phyloP scores from a whole-genome alignment of 1,284 basidiomycete species.

The Papiliotrema nemorosa region DNA sequence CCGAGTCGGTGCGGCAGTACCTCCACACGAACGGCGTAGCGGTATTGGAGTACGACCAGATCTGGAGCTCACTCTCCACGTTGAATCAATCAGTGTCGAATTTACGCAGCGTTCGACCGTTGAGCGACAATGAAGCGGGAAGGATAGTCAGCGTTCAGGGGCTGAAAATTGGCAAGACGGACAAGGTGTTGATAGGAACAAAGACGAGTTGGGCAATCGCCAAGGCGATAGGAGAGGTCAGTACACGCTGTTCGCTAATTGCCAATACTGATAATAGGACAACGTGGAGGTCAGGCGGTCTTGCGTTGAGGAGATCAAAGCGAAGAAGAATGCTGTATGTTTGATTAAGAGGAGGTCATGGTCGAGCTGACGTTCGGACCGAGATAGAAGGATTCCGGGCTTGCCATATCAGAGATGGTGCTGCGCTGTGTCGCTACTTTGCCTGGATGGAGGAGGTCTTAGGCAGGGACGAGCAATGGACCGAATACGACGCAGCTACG shows the following conservation, averaged over 20 bases:
- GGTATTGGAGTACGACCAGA: slow-evolving; percentile 66
- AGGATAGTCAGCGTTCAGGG: slow-evolving; percentile 9
- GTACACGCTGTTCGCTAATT: too few species aligned
- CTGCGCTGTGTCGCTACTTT: slow-evolving; percentile 80
- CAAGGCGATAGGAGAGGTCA: slow-evolving; percentile 65
- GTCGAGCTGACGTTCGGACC: slow-evolving; percentile 34
- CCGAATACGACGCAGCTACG: slow-evolving; percentile 77
- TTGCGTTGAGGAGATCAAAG: slow-evolving; percentile 76
- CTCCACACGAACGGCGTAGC: slow-evolving; percentile 61
- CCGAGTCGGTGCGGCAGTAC: slow-evolving; percentile 57
- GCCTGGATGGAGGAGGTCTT: slow-evolving; percentile 90
- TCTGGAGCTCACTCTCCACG: slow-evolving; percentile 53
- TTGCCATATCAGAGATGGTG: slow-evolving; percentile 85
- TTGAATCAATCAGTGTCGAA: slow-evolving; percentile 17
- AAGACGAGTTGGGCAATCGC: slow-evolving; percentile 75
- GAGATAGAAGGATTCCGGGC: slow-evolving; percentile 89
- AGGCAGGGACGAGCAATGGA: slow-evolving; percentile 60
- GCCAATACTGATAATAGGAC: too few species aligned
- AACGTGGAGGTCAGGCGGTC: slow-evolving; percentile 64
- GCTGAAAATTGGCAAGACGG: slow-evolving; percentile 39
- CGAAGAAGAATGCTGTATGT: slow-evolving; percentile 74
- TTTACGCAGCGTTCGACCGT: slow-evolving; percentile 7
- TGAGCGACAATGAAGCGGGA: not conserved
- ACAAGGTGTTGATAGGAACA: slow-evolving; percentile 58
- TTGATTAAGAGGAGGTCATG: not conserved